Evolutionary conservation across 2,329 filamentous ascomycete species (phyloP).

Genomic region (Talaromyces sp.): DNA sequence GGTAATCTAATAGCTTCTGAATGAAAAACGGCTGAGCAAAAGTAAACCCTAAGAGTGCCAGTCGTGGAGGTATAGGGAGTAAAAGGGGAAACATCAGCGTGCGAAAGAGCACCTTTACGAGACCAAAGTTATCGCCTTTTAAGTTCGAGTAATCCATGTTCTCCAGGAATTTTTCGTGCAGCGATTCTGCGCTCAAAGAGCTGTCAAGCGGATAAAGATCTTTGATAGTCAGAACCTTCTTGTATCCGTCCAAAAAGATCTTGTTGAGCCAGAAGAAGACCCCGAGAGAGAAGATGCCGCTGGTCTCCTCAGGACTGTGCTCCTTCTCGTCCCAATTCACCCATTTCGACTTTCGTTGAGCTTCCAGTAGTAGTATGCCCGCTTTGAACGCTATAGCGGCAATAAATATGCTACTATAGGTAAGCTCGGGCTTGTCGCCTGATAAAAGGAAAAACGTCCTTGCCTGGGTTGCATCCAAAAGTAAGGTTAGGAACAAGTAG

Average conservation of each 20-base stretch:
- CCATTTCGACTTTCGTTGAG: slow-evolving; percentile 40
- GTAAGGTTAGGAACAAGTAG: slow-evolving; percentile 41
- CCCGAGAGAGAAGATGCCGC: slow-evolving; percentile 42
- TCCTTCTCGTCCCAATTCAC: slow-evolving; percentile 45
- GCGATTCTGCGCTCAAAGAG: slow-evolving; percentile 12
- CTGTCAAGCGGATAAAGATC: slow-evolving; percentile 47
- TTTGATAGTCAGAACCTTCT: slow-evolving; percentile 36
- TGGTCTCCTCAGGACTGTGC: slow-evolving; percentile 46
- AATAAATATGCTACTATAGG: slow-evolving; percentile 40
- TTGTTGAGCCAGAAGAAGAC: slow-evolving; percentile 51
- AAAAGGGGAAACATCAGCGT: slow-evolving; percentile 26
- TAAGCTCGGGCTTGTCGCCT: slow-evolving; percentile 20
- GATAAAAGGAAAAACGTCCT: slow-evolving; percentile 37
- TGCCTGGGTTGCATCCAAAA: slow-evolving; percentile 41
- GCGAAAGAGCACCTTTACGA: slow-evolving; percentile 9
- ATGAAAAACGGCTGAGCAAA: slow-evolving; percentile 40
- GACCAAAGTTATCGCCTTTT: slow-evolving; percentile 11
- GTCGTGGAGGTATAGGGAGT: slow-evolving; percentile 30
- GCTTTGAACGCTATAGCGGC: slow-evolving; percentile 39
- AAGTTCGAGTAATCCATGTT: slow-evolving; percentile 5
- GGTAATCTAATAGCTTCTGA: slow-evolving; percentile 34
- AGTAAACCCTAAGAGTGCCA: slow-evolving; percentile 34
- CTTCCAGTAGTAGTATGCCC: slow-evolving; percentile 40
- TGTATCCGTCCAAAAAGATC: slow-evolving; percentile 47
- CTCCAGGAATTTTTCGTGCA: slow-evolving; percentile 6